Evolutionary conservation across 805 yeast genomes (phyloP), one percentile per base, ranked within the genome.

Genomic region (Lachancea sp.): DNA sequence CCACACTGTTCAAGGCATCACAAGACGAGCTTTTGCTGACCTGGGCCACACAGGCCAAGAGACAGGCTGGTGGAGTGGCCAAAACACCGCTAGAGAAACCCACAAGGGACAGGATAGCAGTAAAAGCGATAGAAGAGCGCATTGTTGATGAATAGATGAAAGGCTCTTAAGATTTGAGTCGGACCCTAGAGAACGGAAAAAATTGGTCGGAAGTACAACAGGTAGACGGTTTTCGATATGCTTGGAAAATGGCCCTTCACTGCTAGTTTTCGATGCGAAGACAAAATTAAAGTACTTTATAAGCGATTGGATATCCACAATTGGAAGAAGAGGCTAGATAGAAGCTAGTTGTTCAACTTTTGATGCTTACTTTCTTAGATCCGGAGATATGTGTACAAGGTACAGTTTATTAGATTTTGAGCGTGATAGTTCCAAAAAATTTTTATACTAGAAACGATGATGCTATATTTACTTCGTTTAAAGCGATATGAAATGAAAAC

Each of bases 11-110:
- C 61, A 86, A 61, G 42, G 78, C 68, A 44, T 67, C 51, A 64
- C 92, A 83, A 34, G 67, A 45, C 30, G 75, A 63, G 12, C 78
- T 71, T 5, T 52, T 46, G 60, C 74, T 69, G 41, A 83, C 89
- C 55, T 76, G 72, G 42, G 86, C 74, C 44, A 84, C 90, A 75
- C 96, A 87, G 29, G 95, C 94, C 61, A 88, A 71, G 50, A 88
- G 67, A 71, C 96, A 88, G 28, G 96, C 96, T 45, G 96, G 96
- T 38, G 96, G 92, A 41, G 90, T 71, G 40, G 84, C 80, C 34
- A 77, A 74, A 22, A 72, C 71, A 36, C 54, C 50, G 9, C 43
- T 42, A n/a, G 60, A 43, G 29, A 58, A 46, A 22, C 55, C 36
- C 34, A 56, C 60, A 23, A 56, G 26, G 33, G 63, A 52, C 19